These are phyloP conservation scores for Dianthus caryophyllus DNA, from an alignment of 148 eudicot species.

Conservation along the genomic window DNA sequence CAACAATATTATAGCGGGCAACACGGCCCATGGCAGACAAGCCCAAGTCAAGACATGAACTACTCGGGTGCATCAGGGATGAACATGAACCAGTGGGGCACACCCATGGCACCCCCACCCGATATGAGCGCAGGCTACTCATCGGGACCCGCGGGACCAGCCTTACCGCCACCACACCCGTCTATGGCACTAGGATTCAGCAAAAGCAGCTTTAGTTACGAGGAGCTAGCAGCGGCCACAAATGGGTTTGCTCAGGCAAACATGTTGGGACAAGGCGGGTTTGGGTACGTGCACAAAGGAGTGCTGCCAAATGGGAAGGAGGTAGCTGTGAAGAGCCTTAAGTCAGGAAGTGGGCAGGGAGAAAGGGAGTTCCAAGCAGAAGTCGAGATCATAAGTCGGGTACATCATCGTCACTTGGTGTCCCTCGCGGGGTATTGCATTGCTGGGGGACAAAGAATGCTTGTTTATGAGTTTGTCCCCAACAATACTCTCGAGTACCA, in stretches of 20 bases:
- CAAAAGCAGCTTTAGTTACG: constrained; percentile 54
- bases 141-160: constrained; percentile 31
- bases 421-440: constrained; percentile 79
- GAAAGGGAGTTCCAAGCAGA: constrained; percentile 83
- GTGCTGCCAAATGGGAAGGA: constrained; percentile 68
- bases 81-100: constrained; percentile 25
- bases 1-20: constrained; percentile 35
- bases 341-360: constrained; percentile 72
- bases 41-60: constrained; percentile 21
- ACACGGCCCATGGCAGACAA: constrained; percentile 26
- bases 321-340: constrained; percentile 73
- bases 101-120: not conserved
- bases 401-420: constrained; percentile 78
- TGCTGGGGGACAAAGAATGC: constrained; percentile 57
- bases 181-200: constrained; percentile 44
- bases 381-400: constrained; percentile 82
- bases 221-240: constrained; percentile 63
- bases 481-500: constrained; percentile 63
- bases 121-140: constrained; percentile 36
- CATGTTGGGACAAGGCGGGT: constrained; percentile 74
- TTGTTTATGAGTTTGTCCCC: constrained; percentile 71
- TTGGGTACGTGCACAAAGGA: constrained; percentile 76
- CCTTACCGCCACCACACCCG: constrained; percentile 57
- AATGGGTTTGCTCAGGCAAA: constrained; percentile 41
- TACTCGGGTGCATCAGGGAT: constrained; percentile 16